phyloP scores from a whole-genome alignment of 148 eudicot genomes.

The Camellia granthamiana region DNA sequence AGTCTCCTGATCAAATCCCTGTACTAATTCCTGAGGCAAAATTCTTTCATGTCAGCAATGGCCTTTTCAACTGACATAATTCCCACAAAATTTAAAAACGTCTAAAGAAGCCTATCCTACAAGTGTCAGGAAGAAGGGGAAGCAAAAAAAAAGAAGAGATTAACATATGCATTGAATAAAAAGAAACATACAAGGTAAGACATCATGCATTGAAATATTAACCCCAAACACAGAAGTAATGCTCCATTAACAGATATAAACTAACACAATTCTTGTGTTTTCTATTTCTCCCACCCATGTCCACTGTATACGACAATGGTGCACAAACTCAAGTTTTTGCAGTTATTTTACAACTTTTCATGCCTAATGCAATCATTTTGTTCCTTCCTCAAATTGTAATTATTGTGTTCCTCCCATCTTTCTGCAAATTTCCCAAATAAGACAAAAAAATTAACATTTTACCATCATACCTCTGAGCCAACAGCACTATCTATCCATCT shows the following conservation, averaged over 20 bases:
- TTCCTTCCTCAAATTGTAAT: background rate
- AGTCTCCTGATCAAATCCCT: constrained; percentile 97
- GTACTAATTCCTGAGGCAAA: constrained; percentile 65
- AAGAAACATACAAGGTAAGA: background rate
- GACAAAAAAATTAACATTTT: constrained; percentile 2
- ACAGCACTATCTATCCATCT: constrained; percentile 75
- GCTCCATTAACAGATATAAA: too few relatives aligned
- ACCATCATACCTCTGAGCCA: constrained; percentile 62
- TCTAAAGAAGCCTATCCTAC: background rate
- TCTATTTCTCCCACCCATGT: too few relatives aligned
- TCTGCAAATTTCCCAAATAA: background rate
- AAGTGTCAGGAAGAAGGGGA: background rate
- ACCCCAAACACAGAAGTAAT: too few relatives aligned
- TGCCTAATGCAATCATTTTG: too few relatives aligned
- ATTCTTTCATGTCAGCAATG: constrained; percentile 16
- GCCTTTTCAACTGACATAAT: background rate
- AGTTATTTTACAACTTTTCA: too few relatives aligned
- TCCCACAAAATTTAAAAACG: background rate
- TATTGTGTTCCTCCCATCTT: too few relatives aligned
- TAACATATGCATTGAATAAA: background rate
- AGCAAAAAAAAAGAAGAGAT: background rate
- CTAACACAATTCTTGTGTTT: too few relatives aligned
- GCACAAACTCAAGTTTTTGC: too few relatives aligned
- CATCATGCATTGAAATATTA: background rate
- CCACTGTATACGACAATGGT: background rate